Conservation (phyloP, 805 yeast species). For the Nakazawaea laoshanensis region DNA sequence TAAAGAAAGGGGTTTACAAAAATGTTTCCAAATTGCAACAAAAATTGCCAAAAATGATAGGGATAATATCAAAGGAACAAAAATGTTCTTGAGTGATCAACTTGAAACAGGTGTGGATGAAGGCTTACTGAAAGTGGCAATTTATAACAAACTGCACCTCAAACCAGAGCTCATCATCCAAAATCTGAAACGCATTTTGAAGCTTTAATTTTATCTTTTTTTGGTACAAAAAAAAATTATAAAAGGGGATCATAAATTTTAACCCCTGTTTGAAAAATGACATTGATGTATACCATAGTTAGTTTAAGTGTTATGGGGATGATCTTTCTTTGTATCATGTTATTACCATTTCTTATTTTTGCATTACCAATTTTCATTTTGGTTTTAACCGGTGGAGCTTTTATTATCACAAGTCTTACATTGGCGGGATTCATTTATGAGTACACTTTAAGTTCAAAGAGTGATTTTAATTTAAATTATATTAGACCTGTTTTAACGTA, state of each 20-base stretch:
- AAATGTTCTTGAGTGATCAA: slow-evolving; percentile 38
- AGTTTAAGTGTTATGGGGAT: too few relatives aligned
- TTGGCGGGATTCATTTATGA: not conserved
- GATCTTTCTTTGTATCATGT: not conserved
- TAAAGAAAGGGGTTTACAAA: slow-evolving; percentile 38
- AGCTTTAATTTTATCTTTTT: slow-evolving; percentile 1
- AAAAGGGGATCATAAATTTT: too few relatives aligned
- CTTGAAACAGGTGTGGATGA: slow-evolving; percentile 29
- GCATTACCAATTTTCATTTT: too few relatives aligned
- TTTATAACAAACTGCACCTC: slow-evolving; percentile 35
- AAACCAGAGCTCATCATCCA: not conserved
- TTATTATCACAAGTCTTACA: too few relatives aligned
- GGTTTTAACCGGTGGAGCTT: too few relatives aligned
- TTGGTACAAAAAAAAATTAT: too few relatives aligned
- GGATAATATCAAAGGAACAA: slow-evolving; percentile 62
- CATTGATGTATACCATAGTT: too few relatives aligned
- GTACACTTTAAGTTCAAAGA: slow-evolving; percentile 11
- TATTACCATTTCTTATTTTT: slow-evolving; percentile 2
- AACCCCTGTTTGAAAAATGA: too few relatives aligned
- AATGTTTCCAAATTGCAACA: slow-evolving; percentile 41
- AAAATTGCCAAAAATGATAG: slow-evolving; percentile 36
- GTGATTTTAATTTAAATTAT: not conserved
- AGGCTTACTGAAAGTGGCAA: slow-evolving; percentile 46
- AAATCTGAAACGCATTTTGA: slow-evolving; percentile 2
- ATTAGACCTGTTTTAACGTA: slow-evolving; percentile 14